Evolutionary conservation across 495 filamentous ascomycete genomes (phyloP).

Genomic region (Podospora pseudoanserina): DNA sequence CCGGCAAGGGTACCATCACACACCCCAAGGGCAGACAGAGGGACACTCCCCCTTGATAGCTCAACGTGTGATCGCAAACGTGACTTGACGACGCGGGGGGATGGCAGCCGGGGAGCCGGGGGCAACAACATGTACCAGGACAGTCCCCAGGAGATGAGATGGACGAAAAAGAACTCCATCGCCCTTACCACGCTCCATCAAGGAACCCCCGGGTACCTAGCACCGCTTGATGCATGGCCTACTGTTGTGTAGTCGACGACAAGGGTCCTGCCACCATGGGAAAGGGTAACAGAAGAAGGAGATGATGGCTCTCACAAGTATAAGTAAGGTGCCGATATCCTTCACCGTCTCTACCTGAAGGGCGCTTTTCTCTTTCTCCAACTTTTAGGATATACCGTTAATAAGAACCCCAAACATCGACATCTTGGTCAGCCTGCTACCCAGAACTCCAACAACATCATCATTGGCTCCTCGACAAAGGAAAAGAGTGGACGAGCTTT

Average conservation of each 20-base stretch:
- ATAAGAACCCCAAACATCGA: not conserved
- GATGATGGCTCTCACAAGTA: constrained; percentile 17
- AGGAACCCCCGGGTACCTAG: constrained; percentile 11
- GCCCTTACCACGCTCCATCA: constrained; percentile 4
- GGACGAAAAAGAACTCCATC: not conserved
- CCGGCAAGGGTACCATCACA: constrained; percentile 27
- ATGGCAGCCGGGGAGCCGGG: constrained; percentile 6
- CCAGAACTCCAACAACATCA: not conserved
- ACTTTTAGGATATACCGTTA: not conserved
- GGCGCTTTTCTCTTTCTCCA: constrained; percentile 1
- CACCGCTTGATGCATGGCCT: constrained; percentile 22
- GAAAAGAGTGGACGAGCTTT: not conserved
- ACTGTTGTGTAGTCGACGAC: constrained; percentile 6
- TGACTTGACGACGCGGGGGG: constrained; percentile 18
- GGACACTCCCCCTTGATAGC: constrained; percentile 12
- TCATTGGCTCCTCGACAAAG: not conserved
- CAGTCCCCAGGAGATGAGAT: constrained; percentile 12
- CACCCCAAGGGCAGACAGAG: constrained; percentile 13
- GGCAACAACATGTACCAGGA: constrained; percentile 9
- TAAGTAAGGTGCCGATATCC: constrained; percentile 23
- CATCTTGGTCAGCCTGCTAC: not conserved
- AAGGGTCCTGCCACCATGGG: constrained; percentile 8
- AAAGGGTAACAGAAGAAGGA: constrained; percentile 8
- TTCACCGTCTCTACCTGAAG: constrained; percentile 5
- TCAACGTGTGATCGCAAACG: constrained; percentile 29